Evolutionary conservation across 1,284 basidiomycete genomes (phyloP), one percentile per base, ranked within the genome.

Genomic region (Ustilago vetiveriae): DNA sequence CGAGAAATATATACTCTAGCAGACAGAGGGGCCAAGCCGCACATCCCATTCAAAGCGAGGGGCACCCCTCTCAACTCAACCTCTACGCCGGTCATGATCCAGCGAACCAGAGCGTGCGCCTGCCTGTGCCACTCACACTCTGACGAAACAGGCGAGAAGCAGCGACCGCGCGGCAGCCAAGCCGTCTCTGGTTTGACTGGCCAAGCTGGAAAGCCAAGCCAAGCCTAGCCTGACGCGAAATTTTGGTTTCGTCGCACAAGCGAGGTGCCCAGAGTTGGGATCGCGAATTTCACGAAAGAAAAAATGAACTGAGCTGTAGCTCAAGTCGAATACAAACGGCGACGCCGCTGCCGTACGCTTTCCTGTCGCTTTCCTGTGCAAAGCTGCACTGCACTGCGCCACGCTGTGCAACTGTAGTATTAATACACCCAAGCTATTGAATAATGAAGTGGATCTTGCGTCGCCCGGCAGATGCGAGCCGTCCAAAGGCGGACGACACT

Each of bases 401-500:
- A 19, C 33, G 10, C 33, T 35, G 33, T n/a, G 16, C 33, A 11
- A n/a, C 14, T 8, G 10, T 30, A 14, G 10, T 30, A 10, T 30
- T 30, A 30, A 8, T n/a, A 35, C n/a, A n/a, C n/a, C n/a, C n/a
- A n/a, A n/a, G n/a, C n/a, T n/a, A n/a, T n/a, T n/a, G n/a, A n/a
- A n/a, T n/a, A n/a, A n/a, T n/a, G n/a, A n/a, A n/a, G n/a, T n/a
- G n/a, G 32, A 6, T 35, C 32, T 21, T 35, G 45, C 45, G 36
- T 11, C 29, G 24, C 35, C 39, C 58, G 58, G 58, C 58, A 44
- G 43, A 35, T 38, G 51, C 58, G 47, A 50, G 58, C 58, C 58
- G 58, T 54, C 44, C 26, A 30, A 32, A 41, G 30, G 36, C 48
- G 22, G 26, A 48, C 27, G 33, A 26, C 27, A 39, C 26, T 32